Conservation (phyloP, 164 flowering plant genomes). For the Tinospora cordifolia region DNA sequence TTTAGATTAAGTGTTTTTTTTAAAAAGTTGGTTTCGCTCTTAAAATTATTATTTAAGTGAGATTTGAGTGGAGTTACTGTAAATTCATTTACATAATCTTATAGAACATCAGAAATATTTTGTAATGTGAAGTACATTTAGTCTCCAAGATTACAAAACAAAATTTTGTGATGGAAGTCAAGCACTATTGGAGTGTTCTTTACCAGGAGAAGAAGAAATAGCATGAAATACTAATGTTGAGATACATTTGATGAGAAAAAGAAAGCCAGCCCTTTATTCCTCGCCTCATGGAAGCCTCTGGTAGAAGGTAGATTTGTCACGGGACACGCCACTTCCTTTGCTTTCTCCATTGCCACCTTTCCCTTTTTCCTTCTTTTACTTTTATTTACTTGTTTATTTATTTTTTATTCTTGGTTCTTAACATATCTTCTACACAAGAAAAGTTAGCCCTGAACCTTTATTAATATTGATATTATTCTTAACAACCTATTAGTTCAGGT, state of each 20-base stretch:
- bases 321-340: not conserved
- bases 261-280: not conserved
- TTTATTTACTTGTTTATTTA: not conserved
- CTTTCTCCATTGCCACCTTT: not conserved
- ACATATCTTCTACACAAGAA: too few relatives aligned
- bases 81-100: too few relatives aligned
- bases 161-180: not conserved
- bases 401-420: too few relatives aligned
- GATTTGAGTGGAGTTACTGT: too few relatives aligned
- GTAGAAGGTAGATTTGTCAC: constrained; percentile 12
- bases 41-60: too few relatives aligned
- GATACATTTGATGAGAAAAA: not conserved
- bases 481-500: too few relatives aligned
- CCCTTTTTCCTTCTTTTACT: not conserved
- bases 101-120: too few relatives aligned
- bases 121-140: too few relatives aligned
- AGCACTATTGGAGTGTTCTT: not conserved
- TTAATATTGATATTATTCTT: too few relatives aligned
- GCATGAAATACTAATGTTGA: not conserved
- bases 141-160: not conserved
- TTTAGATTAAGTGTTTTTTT: too few relatives aligned
- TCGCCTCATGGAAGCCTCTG: constrained; percentile 4
- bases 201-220: not conserved
- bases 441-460: too few relatives aligned
- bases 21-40: too few relatives aligned